Base-by-base conservation (phyloP, 169 alveolate genomes). In the Eimeria brunetti region DNA sequence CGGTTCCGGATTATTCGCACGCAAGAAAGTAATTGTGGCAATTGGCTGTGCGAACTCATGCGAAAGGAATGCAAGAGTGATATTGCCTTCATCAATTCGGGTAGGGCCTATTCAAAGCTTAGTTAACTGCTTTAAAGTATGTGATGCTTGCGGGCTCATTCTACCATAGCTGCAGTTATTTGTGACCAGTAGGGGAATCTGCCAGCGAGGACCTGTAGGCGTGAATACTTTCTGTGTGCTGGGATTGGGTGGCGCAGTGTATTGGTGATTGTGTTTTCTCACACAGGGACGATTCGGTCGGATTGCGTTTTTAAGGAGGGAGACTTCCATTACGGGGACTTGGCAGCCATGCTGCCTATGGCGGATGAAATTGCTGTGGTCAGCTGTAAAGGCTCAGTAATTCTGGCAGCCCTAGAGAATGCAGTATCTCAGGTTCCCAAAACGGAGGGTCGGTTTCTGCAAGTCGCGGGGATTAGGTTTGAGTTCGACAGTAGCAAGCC, bases 381-480 rank as follows among this genome's bases (percentile, higher is more conserved):
- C 36, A 95, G 94, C 51, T 91, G 98, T 64, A 96, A 94, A 30
- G 99, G 99, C 12, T 56, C 89, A 24, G 60, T 95, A 67, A 95
- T 97, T 30, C 81, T 94, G 62, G 94, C 84, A n/a, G 97, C 95
- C 33, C 91, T 98, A 67, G 98, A 97, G 88, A 97, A 97, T 91
- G 81, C 97, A 51, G 98, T 98, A n/a, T 92, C 97, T 27, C 96
- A 96, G 81, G 96, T 96, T 95, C 99, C 99, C 6, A 96, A 92
- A 83, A 96, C 94, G 64, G 99, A 98, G 64, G 99, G 99, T 2
- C 96, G 99, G 44, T 98, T 98, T 94, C 98, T 97, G 14, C 96
- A 97, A 12, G 96, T 98, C 30, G 96, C 98, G 11, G 99, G 99
- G 22, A 90, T 97, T 38, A 91, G 96, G 18, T 96, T 96, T 51